Base-by-base conservation (phyloP, 2,329 filamentous ascomycete species). In the Tolypocladium paradoxum region DNA sequence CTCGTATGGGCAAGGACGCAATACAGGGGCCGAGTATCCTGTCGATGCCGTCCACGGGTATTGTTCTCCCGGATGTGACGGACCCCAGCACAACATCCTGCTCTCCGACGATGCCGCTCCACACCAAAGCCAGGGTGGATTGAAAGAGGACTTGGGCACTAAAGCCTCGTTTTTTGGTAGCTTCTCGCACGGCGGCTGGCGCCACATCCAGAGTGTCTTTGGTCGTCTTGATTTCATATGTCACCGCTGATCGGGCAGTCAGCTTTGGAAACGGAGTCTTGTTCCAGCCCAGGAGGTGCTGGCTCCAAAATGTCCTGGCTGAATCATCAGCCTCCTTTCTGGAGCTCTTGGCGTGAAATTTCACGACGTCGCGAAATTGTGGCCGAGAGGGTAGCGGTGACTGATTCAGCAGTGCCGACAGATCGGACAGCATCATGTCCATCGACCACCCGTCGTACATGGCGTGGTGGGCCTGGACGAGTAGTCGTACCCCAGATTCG, bases 381-480 rank as follows among this genome's bases (percentile, higher is more conserved):
- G 82, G 79, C 31, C 84, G 74, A 1, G 60, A 43, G 0, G 58
- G 37, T 1, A 70, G 56, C 5, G 49, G 16, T 1, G 56, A 51
- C 9, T 65, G 63, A 31, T 50, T 49, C 0, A 87, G 61, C 1
- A 86, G 58, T 0, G 61, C 62, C 4, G 78, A 73, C 5, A 95
- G 70, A 64, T 96, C 89, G 29, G 77, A 71, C 16, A 88, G 60
- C 0, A 95, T 68, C 33, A 92, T 73, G 50, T 96, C 87, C 63
- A 90, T 78, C 0, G 90, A 91, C 91, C 91, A 96, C n/a, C 90
- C 91, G 66, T 96, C 91, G 63, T 95, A 96, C 1, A 95, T 66
- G 0, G 88, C 83, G 68, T 96, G 91, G 64, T 95, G 90, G 0
- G 95, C 73, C 14, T 85, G 75, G 46, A 88, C 51, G 12, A 79